Conservation (phyloP, 164 flowering plant genomes). For the Liriodendron chinense region DNA sequence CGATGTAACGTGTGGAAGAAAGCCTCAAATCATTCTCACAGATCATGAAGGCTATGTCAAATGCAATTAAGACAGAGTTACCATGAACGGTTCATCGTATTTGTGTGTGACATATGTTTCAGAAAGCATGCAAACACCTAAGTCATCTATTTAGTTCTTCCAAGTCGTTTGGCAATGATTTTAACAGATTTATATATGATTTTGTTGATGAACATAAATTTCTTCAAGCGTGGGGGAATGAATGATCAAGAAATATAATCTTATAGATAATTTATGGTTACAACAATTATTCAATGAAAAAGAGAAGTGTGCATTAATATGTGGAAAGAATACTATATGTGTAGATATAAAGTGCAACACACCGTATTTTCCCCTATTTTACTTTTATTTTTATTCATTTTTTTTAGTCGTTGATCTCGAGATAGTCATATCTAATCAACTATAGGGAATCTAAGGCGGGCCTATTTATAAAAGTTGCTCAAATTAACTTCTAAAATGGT, state of each 20-base stretch:
- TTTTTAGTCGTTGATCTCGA: too few relatives aligned
- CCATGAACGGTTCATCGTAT: conserved; percentile 5
- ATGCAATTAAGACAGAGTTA: conserved; percentile 6
- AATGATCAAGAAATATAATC: conserved; percentile 7
- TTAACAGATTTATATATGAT: conserved; percentile 1
- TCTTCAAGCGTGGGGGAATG: conserved; percentile 1
- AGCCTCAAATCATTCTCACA: conserved; percentile 3
- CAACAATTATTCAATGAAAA: conserved; percentile 1
- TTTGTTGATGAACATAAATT: not conserved
- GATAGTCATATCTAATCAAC: too few relatives aligned
- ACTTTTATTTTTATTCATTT: too few relatives aligned
- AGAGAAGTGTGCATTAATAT: conserved; percentile 14
- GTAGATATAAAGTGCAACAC: conserved; percentile 5
- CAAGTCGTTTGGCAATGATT: not conserved
- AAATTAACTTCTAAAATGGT: too few relatives aligned
- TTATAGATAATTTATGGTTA: conserved; percentile 11
- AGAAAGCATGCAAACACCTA: conserved; percentile 10
- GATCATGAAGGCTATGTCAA: conserved; percentile 5
- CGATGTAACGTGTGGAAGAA: conserved; percentile 10
- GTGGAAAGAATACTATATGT: conserved; percentile 5
- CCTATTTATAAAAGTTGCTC: too few relatives aligned
- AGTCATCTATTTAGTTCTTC: not conserved
- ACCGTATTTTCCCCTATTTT: too few relatives aligned
- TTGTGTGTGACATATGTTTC: conserved; percentile 14
- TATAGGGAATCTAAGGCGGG: too few relatives aligned